Evolutionary conservation across 768 basidiomycete genomes (phyloP), one percentile per base, ranked within the genome.

Genomic region (Boletus rex-veris): DNA sequence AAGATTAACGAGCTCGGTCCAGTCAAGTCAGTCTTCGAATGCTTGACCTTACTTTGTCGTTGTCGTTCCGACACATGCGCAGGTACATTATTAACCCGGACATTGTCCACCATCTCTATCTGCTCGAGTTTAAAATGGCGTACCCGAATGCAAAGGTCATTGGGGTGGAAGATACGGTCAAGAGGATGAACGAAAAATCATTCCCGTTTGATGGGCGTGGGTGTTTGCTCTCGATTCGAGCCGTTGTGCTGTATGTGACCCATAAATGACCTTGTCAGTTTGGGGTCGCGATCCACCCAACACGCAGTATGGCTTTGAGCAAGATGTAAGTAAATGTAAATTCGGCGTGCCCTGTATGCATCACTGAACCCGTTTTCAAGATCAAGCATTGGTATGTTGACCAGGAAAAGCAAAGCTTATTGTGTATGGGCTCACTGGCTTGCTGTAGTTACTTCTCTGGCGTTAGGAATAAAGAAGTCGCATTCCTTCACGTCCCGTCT

Each of bases 301-400:
- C 9, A 85, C 85, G 24, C 74, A 75, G 43, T 92, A 90, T 58
- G 92, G 90, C 0, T 93, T 90, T 59, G 90, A 93, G 68, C 79
- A 79, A 31, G 88, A 89, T 61, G 79, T 81, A 56, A 56, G 70
- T 57, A 10, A n/a, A 26, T 5, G 33, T 12, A 10, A 14, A 28
- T 21, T 24, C 35, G 47, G 15, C 26, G 21, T 21, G 10, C 8
- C 31, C 12, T 18, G 19, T 10, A 39, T 41, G n/a, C 5, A 33
- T 40, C 3, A 12, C 18, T 46, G 5, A 58, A 47, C 2, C 30
- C 28, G 6, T 47, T 48, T 47, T n/a, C 8, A 52, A 77, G 81
- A 77, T 82, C 47, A 76, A 80, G 43, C 74, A 79, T 48, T 79
- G 81, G 80, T 82, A 53, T 16, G 66, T 57, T 36, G 12, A 14